phyloP scores from a whole-genome alignment of 2,329 filamentous ascomycete genomes.

The Berkeleyomyces basicola region DNA sequence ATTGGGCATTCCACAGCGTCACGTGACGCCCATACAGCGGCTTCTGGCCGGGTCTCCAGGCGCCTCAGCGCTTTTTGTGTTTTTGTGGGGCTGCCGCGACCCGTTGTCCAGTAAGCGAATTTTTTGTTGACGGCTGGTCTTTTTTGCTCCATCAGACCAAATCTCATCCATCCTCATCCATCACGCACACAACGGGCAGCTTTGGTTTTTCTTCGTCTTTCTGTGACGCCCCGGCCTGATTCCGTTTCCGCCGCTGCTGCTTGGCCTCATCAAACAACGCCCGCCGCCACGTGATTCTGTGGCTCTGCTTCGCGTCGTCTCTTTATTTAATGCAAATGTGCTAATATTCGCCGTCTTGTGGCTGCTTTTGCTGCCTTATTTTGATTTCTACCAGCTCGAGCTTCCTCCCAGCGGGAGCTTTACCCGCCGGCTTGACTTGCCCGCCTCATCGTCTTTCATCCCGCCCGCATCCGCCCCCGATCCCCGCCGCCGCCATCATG shows the following conservation, averaged over 20 bases:
- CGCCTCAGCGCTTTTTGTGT: not conserved
- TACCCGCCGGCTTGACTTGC: not conserved
- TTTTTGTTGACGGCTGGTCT: conserved; percentile 10
- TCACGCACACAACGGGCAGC: conserved; percentile 12
- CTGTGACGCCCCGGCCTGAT: not conserved
- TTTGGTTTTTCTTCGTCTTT: conserved; percentile 8
- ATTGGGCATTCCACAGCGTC: not conserved
- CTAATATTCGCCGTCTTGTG: conserved; percentile 2
- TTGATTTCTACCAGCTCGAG: conserved; percentile 2
- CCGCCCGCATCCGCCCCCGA: not conserved
- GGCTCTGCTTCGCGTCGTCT: not conserved
- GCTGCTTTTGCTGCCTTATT: conserved; percentile 1
- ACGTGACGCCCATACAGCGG: not conserved
- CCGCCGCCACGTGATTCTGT: not conserved
- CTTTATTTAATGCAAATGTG: conserved; percentile 3
- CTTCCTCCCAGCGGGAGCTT: conserved; percentile 1
- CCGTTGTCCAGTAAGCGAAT: conserved; percentile 11
- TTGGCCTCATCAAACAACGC: not conserved
- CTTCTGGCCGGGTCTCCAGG: not conserved
- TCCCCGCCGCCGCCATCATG: conserved; percentile 25
- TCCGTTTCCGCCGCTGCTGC: not conserved
- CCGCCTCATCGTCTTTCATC: not conserved
- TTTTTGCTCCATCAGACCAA: conserved; percentile 10
- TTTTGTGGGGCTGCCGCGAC: conserved; percentile 6
- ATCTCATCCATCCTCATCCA: conserved; percentile 2